A percentile compares a stretch with the other conserved stretches of the same genome.
These are phyloP conservation scores for Crithidia acanthocephali DNA, from an alignment of 208 protist species.

Conservation along the genomic window DNA sequence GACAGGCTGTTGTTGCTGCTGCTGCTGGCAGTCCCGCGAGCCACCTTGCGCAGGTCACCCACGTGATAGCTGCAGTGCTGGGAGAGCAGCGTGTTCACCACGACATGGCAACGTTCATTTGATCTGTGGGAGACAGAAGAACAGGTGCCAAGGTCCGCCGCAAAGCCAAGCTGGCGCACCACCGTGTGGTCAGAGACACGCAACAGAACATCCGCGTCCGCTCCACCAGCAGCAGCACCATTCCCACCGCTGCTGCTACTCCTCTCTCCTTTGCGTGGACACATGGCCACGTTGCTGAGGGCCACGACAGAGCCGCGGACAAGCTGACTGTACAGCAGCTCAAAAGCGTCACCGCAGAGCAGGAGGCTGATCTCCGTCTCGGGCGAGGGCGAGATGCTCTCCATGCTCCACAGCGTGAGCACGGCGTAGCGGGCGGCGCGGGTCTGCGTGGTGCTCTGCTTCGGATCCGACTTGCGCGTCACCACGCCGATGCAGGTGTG, in stretches of 20 bases:
- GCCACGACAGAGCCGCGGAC: slow-evolving; percentile 54
- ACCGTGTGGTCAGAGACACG: slow-evolving; percentile 41
- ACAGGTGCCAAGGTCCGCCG: slow-evolving; percentile 68
- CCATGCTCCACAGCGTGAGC: slow-evolving; percentile 71
- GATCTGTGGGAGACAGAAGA: slow-evolving; percentile 39
- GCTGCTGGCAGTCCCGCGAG: slow-evolving; percentile 20
- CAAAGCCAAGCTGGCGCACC: slow-evolving; percentile 68
- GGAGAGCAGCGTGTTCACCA: slow-evolving; percentile 57
- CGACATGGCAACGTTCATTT: slow-evolving; percentile 51
- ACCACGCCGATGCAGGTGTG: slow-evolving; percentile 68
- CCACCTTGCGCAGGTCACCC: slow-evolving; percentile 47
- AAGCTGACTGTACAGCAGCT: slow-evolving; percentile 60
- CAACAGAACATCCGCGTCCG: slow-evolving; percentile 24
- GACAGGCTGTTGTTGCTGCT: neutral
- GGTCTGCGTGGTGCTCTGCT: slow-evolving; percentile 36
- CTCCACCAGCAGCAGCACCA: neutral
- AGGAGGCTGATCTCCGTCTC: slow-evolving; percentile 56
- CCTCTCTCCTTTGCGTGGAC: slow-evolving; percentile 11
- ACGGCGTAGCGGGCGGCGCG: slow-evolving; percentile 51
- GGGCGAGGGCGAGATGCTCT: slow-evolving; percentile 45
- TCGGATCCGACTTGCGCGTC: slow-evolving; percentile 66
- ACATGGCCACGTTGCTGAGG: slow-evolving; percentile 49
- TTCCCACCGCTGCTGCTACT: neutral
- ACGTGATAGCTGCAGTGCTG: slow-evolving; percentile 62
- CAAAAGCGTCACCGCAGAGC: slow-evolving; percentile 66